Conservation (phyloP, 2,329 filamentous ascomycete species). For the Aspergillus quadrilineatus region DNA sequence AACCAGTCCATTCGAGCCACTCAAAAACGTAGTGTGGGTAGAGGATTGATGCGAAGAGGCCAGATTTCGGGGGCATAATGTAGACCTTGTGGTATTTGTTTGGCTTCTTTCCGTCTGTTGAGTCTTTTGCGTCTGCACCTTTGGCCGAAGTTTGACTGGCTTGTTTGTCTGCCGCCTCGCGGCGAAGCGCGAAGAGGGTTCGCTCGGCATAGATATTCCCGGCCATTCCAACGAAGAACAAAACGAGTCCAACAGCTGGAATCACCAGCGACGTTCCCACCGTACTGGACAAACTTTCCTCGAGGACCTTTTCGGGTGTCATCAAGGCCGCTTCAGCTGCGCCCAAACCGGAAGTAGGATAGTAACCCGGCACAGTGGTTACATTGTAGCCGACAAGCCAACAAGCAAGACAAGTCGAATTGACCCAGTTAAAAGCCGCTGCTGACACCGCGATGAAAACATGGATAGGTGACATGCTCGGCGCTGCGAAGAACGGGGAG, state of each 20-base stretch:
- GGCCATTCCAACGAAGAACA: constrained; percentile 75
- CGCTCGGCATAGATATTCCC: constrained; percentile 90
- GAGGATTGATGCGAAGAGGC: constrained; percentile 77
- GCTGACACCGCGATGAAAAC: constrained; percentile 64
- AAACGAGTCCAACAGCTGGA: constrained; percentile 63
- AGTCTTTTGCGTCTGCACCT: constrained; percentile 27
- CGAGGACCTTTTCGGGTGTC: constrained; percentile 1
- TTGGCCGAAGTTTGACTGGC: background rate
- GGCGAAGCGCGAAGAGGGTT: constrained; percentile 80
- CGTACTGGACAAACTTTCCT: background rate
- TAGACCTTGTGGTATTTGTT: constrained; percentile 76
- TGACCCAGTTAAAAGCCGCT: constrained; percentile 73
- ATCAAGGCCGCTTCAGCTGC: background rate
- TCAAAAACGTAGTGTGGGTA: constrained; percentile 95
- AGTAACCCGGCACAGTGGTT: constrained; percentile 4
- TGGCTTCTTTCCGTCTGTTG: constrained; percentile 24
- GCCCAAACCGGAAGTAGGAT: background rate
- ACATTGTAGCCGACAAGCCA: constrained; percentile 81
- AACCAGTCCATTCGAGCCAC: constrained; percentile 95
- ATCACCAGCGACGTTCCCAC: constrained; percentile 20
- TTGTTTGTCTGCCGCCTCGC: constrained; percentile 58
- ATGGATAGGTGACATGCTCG: constrained; percentile 91
- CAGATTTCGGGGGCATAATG: constrained; percentile 74
- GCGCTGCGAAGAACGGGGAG: constrained; percentile 74
- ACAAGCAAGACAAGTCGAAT: constrained; percentile 72